These are phyloP conservation scores for Kernera saxatilis DNA, from an alignment of 345 rosid genomes.

Conservation along the genomic window DNA sequence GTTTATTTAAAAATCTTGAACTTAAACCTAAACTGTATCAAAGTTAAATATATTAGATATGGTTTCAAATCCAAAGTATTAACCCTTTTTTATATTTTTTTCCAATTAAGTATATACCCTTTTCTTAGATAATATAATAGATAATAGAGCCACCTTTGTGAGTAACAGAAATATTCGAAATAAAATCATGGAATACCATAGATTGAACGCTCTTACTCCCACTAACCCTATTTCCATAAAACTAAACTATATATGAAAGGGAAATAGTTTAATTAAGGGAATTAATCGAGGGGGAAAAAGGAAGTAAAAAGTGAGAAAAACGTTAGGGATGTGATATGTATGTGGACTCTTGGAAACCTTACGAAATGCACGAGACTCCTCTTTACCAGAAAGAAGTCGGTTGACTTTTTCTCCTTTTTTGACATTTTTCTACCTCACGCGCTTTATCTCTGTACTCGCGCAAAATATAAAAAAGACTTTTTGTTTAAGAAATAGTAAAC, in stretches of 20 bases:
- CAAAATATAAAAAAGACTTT: not conserved
- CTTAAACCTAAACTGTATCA: not conserved
- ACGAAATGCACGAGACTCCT: slow-evolving; percentile 38
- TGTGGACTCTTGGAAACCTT: slow-evolving; percentile 84
- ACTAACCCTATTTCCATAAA: not conserved
- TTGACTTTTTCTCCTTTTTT: slow-evolving; percentile 51
- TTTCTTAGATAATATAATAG: not conserved
- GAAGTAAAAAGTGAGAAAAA: not conserved
- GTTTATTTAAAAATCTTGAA: not conserved
- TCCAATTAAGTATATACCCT: not conserved
- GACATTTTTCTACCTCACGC: slow-evolving; percentile 16
- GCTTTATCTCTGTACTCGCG: slow-evolving; percentile 10
- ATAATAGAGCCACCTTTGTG: not conserved
- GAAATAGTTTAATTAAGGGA: not conserved
- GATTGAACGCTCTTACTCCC: not conserved
- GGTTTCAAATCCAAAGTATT: not conserved
- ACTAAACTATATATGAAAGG: not conserved
- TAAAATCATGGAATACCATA: not conserved
- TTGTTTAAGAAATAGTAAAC: not conserved
- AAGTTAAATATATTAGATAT: not conserved
- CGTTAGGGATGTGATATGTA: slow-evolving; percentile 37
- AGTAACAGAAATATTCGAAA: not conserved
- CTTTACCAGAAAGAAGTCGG: slow-evolving; percentile 48
- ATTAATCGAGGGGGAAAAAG: not conserved
- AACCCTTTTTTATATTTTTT: too few relatives aligned